These are phyloP conservation scores for Diaporthe vaccinii DNA, from an alignment of 2,329 filamentous ascomycete species.

Conservation along the genomic window DNA sequence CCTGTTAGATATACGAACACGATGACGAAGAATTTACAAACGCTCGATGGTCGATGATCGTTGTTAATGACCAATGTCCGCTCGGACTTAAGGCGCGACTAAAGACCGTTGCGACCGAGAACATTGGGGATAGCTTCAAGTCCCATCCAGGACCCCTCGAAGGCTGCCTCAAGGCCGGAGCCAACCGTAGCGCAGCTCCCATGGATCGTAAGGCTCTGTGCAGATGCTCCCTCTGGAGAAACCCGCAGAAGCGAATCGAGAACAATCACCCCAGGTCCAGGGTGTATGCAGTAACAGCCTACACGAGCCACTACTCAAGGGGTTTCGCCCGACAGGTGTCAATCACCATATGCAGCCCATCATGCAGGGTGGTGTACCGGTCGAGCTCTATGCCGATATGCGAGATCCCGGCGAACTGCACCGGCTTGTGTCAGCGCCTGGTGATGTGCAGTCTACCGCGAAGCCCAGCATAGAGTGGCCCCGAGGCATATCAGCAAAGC, in stretches of 20 bases:
- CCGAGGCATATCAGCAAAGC: neutral
- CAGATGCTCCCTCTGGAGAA: no score
- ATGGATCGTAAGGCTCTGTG: neutral
- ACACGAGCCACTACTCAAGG: neutral
- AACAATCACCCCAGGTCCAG: neutral
- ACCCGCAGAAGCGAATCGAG: neutral
- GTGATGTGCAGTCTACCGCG: neutral
- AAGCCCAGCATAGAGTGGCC: neutral
- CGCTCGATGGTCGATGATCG: neutral
- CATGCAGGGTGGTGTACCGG: neutral
- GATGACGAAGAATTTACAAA: neutral
- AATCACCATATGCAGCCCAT: neutral
- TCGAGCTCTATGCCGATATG: neutral
- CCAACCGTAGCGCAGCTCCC: neutral
- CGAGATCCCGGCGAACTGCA: no score
- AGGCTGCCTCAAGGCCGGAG: no score
- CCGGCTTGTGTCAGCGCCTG: neutral
- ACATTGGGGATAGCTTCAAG: constrained; percentile 13
- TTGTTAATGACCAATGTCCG: neutral
- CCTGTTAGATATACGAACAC: constrained; percentile 4
- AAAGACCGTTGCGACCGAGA: neutral
- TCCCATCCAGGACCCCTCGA: neutral
- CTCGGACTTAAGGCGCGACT: neutral
- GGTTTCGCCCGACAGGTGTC: neutral
- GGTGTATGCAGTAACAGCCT: neutral